Percentiles rank a stretch among this genome's conserved stretches.
These are phyloP conservation scores for Colletotrichum liaoningense DNA, from an alignment of 2,329 filamentous ascomycete species.

Conservation along the genomic window DNA sequence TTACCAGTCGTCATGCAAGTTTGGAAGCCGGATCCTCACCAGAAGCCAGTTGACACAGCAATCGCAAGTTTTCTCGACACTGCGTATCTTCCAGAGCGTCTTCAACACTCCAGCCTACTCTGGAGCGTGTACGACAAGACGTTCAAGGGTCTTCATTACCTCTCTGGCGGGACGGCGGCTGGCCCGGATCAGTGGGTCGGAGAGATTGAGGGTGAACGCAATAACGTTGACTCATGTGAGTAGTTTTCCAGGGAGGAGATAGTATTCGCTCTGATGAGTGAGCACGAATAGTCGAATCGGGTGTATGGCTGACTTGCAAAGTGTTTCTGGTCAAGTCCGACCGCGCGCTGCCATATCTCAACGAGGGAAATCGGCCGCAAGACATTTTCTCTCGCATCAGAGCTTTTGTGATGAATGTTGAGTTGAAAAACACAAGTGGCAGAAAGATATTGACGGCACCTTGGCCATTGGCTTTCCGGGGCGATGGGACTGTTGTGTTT, in stretches of 20 bases:
- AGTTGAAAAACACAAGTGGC: constrained; percentile 50
- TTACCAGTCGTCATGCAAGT: constrained; percentile 15
- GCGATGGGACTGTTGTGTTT: constrained; percentile 51
- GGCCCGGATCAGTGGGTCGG: constrained; percentile 64
- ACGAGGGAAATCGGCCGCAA: constrained; percentile 46
- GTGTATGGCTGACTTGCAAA: constrained; percentile 35
- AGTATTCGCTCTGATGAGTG: not conserved
- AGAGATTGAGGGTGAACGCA: constrained; percentile 50
- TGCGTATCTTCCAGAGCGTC: constrained; percentile 58
- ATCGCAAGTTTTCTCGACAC: constrained; percentile 63
- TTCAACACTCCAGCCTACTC: constrained; percentile 54
- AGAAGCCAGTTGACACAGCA: constrained; percentile 59
- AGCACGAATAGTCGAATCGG: not conserved
- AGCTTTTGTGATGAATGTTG: constrained; percentile 50
- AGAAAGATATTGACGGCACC: constrained; percentile 55
- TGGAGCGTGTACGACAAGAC: constrained; percentile 61
- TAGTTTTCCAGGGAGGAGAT: not conserved
- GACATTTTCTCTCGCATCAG: constrained; percentile 50
- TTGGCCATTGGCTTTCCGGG: constrained; percentile 54
- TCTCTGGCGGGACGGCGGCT: constrained; percentile 56
- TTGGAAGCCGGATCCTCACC: constrained; percentile 28
- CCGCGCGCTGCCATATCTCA: constrained; percentile 56
- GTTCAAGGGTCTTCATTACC: constrained; percentile 54
- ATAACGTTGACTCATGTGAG: constrained; percentile 49
- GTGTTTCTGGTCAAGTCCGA: constrained; percentile 58